Evolutionary conservation across 2,329 filamentous ascomycete species (phyloP).

Genomic region (Leptodontidium sp.): DNA sequence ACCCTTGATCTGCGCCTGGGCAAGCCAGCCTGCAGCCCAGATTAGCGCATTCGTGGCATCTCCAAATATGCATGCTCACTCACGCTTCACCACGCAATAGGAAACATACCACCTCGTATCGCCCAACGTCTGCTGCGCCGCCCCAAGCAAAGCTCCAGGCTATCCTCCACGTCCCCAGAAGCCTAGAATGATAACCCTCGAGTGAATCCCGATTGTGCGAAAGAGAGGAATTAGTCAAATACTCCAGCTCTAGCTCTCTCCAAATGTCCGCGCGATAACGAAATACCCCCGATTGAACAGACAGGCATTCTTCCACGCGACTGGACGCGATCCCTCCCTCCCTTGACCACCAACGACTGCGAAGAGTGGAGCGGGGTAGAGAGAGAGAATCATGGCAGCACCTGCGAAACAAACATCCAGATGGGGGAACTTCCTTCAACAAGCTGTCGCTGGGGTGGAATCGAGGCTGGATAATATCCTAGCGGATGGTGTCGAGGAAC

Average conservation of each 20-base stretch:
- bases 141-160: slow-evolving; percentile 11
- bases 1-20: slow-evolving; percentile 15
- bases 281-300: slow-evolving; percentile 2
- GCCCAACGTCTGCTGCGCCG: slow-evolving; percentile 21
- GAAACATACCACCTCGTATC: slow-evolving; percentile 19
- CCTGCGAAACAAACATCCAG: slow-evolving; percentile 58
- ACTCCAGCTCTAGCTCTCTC: neutral
- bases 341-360: slow-evolving; percentile 17
- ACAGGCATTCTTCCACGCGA: slow-evolving; percentile 27
- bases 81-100: slow-evolving; percentile 26
- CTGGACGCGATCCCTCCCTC: slow-evolving; percentile 24
- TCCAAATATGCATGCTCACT: slow-evolving; percentile 29
- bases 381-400: slow-evolving; percentile 42
- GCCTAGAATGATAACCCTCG: neutral
- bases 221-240: neutral
- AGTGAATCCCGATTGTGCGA: slow-evolving; percentile 6
- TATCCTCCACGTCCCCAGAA: neutral
- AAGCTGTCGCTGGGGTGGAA: slow-evolving; percentile 93
- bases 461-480: slow-evolving; percentile 92
- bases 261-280: slow-evolving; percentile 15
- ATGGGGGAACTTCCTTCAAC: slow-evolving; percentile 85
- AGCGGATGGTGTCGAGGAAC: slow-evolving; percentile 73
- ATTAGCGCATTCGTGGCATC: slow-evolving; percentile 24
- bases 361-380: slow-evolving; percentile 22
- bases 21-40: neutral